A percentile compares a stretch with the other conserved stretches of the same genome.
phyloP scores from a whole-genome alignment of 2,329 filamentous ascomycete genomes.

The Emergomyces africanus region DNA sequence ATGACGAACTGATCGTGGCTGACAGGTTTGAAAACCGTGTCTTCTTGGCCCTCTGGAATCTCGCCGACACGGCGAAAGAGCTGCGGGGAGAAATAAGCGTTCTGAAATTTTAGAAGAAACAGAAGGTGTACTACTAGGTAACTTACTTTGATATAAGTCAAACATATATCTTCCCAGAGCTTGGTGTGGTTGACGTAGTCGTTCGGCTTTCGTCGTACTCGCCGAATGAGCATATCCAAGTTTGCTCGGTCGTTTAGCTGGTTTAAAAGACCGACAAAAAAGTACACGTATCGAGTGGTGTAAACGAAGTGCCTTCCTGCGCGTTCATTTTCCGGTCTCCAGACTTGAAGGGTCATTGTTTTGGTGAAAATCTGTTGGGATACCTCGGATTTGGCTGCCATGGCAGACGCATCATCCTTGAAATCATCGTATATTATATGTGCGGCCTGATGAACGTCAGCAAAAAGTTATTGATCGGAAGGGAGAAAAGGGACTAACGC shows the following conservation, averaged over 20 bases:
- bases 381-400: constrained; percentile 61
- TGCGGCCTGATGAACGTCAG: constrained; percentile 32
- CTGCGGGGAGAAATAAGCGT: constrained; percentile 20
- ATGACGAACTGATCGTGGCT: constrained; percentile 52
- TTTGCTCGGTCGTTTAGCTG: constrained; percentile 62
- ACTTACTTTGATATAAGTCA: constrained; percentile 41
- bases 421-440: constrained; percentile 48
- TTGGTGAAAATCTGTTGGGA: constrained; percentile 83
- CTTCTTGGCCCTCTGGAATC: constrained; percentile 50
- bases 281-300: constrained; percentile 72
- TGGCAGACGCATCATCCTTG: constrained; percentile 38
- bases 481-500: constrained; percentile 39
- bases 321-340: constrained; percentile 81
- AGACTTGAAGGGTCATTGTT: constrained; percentile 88
- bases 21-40: constrained; percentile 50
- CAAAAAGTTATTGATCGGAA: constrained; percentile 18
- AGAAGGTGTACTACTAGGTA: constrained; percentile 11
- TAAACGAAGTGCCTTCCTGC: constrained; percentile 85
- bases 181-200: constrained; percentile 55
- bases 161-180: constrained; percentile 50
- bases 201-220: constrained; percentile 67
- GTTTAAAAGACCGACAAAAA: constrained; percentile 63
- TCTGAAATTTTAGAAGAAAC: constrained; percentile 6
- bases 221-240: constrained; percentile 64
- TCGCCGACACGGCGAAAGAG: constrained; percentile 45